Conservation (phyloP, 2,329 filamentous ascomycete genomes). For the Verticillium albo-atrum region DNA sequence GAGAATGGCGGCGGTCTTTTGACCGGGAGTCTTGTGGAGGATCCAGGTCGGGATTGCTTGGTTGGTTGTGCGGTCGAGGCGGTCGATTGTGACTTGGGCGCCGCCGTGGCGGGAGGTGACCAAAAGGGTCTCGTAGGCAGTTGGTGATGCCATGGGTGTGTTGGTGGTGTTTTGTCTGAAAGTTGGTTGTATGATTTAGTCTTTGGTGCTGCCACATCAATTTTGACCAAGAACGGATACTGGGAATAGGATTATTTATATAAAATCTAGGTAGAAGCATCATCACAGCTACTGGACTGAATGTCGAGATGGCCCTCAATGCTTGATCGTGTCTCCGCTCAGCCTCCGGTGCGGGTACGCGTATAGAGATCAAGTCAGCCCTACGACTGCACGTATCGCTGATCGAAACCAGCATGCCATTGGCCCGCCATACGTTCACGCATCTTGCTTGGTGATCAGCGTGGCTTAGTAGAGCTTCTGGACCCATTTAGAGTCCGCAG, state of each 20-base stretch:
- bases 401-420: too few species aligned
- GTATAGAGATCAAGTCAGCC: neutral
- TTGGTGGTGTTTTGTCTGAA: neutral
- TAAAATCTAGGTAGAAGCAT: too few species aligned
- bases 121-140: neutral
- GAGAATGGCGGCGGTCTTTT: slow-evolving; percentile 1
- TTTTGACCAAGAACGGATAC: too few species aligned
- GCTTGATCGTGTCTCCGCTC: neutral
- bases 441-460: too few species aligned
- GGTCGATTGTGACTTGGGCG: slow-evolving; percentile 7
- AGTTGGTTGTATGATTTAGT: neutral
- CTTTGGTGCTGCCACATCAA: too few species aligned
- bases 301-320: neutral
- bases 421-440: too few species aligned
- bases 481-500: too few species aligned
- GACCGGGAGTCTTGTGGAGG: slow-evolving; percentile 4
- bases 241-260: too few species aligned
- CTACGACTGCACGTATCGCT: too few species aligned
- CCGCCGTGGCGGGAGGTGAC: neutral
- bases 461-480: too few species aligned
- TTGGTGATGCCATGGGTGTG: neutral
- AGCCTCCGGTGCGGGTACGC: neutral
- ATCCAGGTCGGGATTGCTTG: slow-evolving; percentile 3
- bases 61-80: slow-evolving; percentile 3
- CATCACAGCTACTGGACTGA: neutral